Conservation (phyloP, 2,329 filamentous ascomycete species). For the Pseudogymnoascus sp. region DNA sequence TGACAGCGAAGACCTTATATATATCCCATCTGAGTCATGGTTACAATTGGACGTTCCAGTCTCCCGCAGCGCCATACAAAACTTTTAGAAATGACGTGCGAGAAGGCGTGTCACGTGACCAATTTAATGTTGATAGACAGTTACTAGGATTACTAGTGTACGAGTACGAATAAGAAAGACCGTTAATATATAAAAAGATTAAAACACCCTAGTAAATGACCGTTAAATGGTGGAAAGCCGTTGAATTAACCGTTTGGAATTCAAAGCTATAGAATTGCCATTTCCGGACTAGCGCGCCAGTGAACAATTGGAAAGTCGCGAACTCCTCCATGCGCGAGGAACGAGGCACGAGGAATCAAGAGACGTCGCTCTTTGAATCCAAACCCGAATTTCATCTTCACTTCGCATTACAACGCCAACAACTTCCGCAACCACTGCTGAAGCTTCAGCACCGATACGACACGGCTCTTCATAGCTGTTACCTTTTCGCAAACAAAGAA, state of each 20-base stretch:
- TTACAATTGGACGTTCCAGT: background rate
- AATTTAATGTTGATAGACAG: background rate
- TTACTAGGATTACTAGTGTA: background rate
- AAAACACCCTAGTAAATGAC: background rate
- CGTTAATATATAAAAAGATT: background rate
- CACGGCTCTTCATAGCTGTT: background rate
- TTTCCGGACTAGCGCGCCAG: background rate
- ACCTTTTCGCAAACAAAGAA: background rate
- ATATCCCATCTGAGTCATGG: background rate
- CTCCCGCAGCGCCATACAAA: conserved; percentile 5
- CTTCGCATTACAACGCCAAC: background rate
- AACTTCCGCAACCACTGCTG: background rate
- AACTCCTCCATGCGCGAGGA: conserved; percentile 5
- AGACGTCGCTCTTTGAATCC: conserved; percentile 1
- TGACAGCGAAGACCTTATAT: background rate
- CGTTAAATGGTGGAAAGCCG: background rate
- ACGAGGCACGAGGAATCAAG: conserved; percentile 8
- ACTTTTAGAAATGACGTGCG: conserved; percentile 8
- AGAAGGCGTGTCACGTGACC: background rate
- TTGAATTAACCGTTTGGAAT: background rate
- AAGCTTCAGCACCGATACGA: background rate
- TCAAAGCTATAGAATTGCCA: background rate
- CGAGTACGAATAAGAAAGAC: background rate
- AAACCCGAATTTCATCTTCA: background rate
- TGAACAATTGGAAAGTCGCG: conserved; percentile 6